Percentiles rank a stretch among this genome's conserved stretches.
Conservation (phyloP, 305 asterid species). For the Euphrasia arctica region DNA sequence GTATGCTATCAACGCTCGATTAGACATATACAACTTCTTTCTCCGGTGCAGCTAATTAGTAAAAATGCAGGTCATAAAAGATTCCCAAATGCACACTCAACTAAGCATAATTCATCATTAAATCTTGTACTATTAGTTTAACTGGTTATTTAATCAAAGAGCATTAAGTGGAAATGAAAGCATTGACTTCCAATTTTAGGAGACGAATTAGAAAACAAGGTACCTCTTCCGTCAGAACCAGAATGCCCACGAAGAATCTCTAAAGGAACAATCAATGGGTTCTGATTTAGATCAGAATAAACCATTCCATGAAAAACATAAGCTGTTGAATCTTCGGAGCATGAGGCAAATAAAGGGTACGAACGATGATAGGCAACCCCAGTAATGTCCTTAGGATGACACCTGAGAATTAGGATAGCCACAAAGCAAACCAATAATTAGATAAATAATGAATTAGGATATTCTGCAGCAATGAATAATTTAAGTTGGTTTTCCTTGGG, state of each 20-base stretch:
- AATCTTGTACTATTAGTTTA: neutral
- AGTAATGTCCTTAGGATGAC: conserved; percentile 79
- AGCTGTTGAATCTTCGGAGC: conserved; percentile 94
- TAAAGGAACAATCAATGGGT: conserved; percentile 84
- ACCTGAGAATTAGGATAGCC: conserved; percentile 41
- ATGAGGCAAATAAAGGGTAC: conserved; percentile 87
- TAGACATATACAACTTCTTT: no score
- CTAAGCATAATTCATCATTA: no score
- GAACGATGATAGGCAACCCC: conserved; percentile 80
- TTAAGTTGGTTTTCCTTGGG: conserved; percentile 6
- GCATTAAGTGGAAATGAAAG: neutral
- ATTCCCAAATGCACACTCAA: no score
- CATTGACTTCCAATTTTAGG: neutral
- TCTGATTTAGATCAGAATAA: conserved; percentile 84
- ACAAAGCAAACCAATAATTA: neutral
- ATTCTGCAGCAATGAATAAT: conserved; percentile 3
- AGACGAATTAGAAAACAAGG: conserved; percentile 1
- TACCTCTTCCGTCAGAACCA: conserved; percentile 77
- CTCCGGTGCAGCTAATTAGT: no score
- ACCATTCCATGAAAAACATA: conserved; percentile 92
- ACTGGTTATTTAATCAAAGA: neutral
- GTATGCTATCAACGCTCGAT: no score
- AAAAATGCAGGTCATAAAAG: no score
- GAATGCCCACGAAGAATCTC: conserved; percentile 91
- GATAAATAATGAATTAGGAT: neutral